phyloP scores from a whole-genome alignment of 352 stramenopile genomes.

The Halophytophthora polymorphica region DNA sequence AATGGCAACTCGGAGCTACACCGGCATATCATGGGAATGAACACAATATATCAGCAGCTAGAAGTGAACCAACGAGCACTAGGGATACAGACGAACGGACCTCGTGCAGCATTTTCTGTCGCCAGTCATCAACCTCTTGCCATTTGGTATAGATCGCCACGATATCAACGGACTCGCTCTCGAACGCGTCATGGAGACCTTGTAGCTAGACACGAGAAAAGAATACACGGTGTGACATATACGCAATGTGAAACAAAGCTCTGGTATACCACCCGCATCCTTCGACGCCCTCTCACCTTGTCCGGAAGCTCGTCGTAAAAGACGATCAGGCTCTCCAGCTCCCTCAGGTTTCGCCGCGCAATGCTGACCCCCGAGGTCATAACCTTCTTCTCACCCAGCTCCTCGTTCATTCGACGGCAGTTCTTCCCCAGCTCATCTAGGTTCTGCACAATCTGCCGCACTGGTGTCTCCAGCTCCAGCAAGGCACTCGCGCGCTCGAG shows the following conservation, averaged over 20 bases:
- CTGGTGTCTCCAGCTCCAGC: conserved; percentile 64
- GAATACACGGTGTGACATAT: background rate
- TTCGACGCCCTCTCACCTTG: conserved; percentile 28
- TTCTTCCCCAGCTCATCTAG: conserved; percentile 51
- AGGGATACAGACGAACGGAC: conserved; percentile 16
- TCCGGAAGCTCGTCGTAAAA: conserved; percentile 77
- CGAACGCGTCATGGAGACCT: conserved; percentile 43
- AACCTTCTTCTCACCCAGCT: conserved; percentile 79
- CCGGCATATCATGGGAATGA: background rate
- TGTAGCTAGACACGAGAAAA: too few species aligned
- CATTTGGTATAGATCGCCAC: conserved; percentile 65
- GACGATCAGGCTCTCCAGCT: conserved; percentile 77
- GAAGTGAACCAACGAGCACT: background rate
- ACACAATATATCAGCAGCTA: conserved; percentile 1
- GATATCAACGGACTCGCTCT: conserved; percentile 48
- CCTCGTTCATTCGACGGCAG: conserved; percentile 80
- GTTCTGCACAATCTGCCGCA: conserved; percentile 60
- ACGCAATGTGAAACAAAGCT: background rate
- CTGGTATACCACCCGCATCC: background rate
- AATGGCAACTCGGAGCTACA: conserved; percentile 49
- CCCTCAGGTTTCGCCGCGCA: conserved; percentile 73
- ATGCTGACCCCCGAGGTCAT: conserved; percentile 74
- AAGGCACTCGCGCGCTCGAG: conserved; percentile 76
- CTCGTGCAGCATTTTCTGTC: conserved; percentile 81
- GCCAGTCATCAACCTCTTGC: conserved; percentile 75